Conservation (phyloP, 495 filamentous ascomycete species). For the Penicillium turbatum region DNA sequence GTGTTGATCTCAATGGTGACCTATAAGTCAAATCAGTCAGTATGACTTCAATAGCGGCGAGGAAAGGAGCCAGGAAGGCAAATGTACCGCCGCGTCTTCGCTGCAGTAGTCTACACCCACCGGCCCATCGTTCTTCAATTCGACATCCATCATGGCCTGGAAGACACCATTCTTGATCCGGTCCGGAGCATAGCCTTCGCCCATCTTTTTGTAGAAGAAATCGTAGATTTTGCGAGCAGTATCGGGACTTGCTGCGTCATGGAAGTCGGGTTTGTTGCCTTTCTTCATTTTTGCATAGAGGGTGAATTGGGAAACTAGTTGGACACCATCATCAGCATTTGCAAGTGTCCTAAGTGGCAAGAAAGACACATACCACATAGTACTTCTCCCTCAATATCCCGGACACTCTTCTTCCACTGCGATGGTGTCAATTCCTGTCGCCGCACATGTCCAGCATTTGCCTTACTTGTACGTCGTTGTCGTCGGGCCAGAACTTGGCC, state of each 20-base stretch:
- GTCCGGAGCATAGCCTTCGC: constrained; percentile 65
- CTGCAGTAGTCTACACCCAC: constrained; percentile 71
- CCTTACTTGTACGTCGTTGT: constrained; percentile 36
- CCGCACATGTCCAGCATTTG: background rate
- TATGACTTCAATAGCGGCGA: constrained; percentile 14
- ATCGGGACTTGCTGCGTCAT: constrained; percentile 73
- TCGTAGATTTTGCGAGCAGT: constrained; percentile 79
- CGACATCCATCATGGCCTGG: constrained; percentile 98
- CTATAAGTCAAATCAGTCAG: constrained; percentile 35
- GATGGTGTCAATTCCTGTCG: constrained; percentile 10
- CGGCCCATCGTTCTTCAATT: constrained; percentile 88
- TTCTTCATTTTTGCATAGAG: constrained; percentile 89
- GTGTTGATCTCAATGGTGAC: constrained; percentile 65
- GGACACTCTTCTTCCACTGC: constrained; percentile 84
- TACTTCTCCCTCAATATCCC: constrained; percentile 83
- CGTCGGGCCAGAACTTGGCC: constrained; percentile 81
- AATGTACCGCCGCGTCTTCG: constrained; percentile 60
- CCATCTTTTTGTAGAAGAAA: constrained; percentile 71
- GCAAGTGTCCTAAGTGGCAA: background rate
- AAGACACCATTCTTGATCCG: constrained; percentile 93
- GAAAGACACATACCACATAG: constrained; percentile 66
- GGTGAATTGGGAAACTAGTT: constrained; percentile 94
- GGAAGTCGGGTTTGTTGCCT: constrained; percentile 92
- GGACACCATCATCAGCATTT: background rate
- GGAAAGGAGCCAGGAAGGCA: constrained; percentile 30